phyloP scores from a whole-genome alignment of 352 stramenopile genomes.

The Globisporangium recalcitrans region DNA sequence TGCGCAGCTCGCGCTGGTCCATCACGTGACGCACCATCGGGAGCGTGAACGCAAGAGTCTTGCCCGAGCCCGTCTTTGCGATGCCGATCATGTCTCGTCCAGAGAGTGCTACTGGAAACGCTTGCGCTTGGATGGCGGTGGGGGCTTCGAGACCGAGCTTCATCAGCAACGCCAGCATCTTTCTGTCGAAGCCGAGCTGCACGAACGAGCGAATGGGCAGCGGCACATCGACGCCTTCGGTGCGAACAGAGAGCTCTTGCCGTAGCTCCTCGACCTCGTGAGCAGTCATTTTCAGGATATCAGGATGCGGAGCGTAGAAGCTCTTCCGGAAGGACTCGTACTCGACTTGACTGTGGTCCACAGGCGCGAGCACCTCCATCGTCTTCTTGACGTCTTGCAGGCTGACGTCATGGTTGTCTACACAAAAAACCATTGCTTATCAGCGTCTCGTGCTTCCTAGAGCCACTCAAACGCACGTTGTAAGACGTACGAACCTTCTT shows the following conservation, averaged over 20 bases:
- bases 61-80: conserved; percentile 95
- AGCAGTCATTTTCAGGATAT: conserved; percentile 28
- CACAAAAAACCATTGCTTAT: no score
- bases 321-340: conserved; percentile 83
- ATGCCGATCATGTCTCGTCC: conserved; percentile 82
- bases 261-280: conserved; percentile 37
- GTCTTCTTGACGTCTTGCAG: conserved; percentile 41
- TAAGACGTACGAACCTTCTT: conserved; percentile 9
- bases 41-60: conserved; percentile 96
- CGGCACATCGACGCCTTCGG: conserved; percentile 43
- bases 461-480: background rate
- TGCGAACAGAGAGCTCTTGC: conserved; percentile 41
- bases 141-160: conserved; percentile 68
- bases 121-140: conserved; percentile 76
- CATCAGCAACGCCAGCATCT: conserved; percentile 64
- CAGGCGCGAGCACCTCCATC: conserved; percentile 69
- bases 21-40: conserved; percentile 91
- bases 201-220: conserved; percentile 75
- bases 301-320: conserved; percentile 63
- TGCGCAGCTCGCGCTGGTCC: conserved; percentile 74
- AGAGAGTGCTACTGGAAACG: conserved; percentile 75
- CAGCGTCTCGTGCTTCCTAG: background rate
- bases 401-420: conserved; percentile 20
- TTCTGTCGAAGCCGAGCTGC: conserved; percentile 59
- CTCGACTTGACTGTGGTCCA: conserved; percentile 59